Evolutionary conservation across 768 basidiomycete genomes (phyloP).

Genomic region (Mycena vulgaris): DNA sequence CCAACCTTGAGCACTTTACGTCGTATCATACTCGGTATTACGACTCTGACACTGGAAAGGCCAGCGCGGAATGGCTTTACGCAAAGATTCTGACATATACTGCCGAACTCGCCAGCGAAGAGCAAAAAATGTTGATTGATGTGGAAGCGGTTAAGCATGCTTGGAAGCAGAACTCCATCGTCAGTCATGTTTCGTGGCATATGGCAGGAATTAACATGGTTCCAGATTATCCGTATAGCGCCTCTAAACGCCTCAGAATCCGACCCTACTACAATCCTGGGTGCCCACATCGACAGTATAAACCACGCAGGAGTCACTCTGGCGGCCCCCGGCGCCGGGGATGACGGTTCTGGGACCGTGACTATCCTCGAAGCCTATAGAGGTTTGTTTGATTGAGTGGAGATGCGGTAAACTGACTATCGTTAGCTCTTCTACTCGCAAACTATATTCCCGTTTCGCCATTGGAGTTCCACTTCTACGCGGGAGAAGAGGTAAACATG

Average conservation of each 20-base stretch:
- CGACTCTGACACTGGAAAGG: constrained; percentile 29
- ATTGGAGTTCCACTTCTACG: constrained; percentile 53
- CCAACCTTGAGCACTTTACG: constrained; percentile 56
- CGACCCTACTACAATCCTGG: constrained; percentile 42
- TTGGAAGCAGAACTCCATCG: constrained; percentile 39
- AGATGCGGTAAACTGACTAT: not conserved
- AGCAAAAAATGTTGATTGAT: constrained; percentile 29
- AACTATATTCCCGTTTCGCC: constrained; percentile 50
- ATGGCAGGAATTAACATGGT: not conserved
- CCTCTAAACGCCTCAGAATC: constrained; percentile 33
- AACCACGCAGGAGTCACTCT: constrained; percentile 37
- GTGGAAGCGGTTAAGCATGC: constrained; percentile 28
- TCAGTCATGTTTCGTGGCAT: constrained; percentile 13
- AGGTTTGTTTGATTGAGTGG: constrained; percentile 42
- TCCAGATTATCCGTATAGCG: constrained; percentile 47
- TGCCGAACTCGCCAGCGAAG: constrained; percentile 30
- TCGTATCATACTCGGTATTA: constrained; percentile 69
- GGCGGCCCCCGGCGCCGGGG: constrained; percentile 49
- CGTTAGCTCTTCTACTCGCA: constrained; percentile 20
- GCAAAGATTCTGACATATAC: constrained; percentile 31
- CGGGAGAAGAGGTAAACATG: constrained; percentile 49
- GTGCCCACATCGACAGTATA: constrained; percentile 47
- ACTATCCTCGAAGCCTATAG: constrained; percentile 67
- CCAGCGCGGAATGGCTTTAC: constrained; percentile 32
- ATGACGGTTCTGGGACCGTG: constrained; percentile 61